These are phyloP conservation scores for Magnusiomyces sp. DNA, from an alignment of 1,139 yeast species.

Conservation along the genomic window DNA sequence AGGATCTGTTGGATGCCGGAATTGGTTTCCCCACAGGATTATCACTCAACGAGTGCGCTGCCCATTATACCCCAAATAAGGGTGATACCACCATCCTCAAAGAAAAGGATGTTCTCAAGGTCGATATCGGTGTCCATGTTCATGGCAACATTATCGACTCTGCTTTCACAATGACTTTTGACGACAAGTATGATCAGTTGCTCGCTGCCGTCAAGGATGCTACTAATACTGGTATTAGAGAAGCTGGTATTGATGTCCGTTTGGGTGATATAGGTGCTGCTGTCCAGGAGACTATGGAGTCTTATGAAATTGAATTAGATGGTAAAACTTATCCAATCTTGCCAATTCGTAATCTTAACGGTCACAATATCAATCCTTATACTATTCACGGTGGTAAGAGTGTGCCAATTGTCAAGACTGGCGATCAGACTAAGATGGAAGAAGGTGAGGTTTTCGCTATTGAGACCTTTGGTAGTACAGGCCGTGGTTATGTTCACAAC, in stretches of 20 bases:
- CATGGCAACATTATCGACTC: constrained; percentile 94
- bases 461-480: constrained; percentile 96
- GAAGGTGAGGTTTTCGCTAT: constrained; percentile 98
- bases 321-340: constrained; percentile 82
- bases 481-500: constrained; percentile 77
- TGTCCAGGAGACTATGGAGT: constrained; percentile 94
- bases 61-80: constrained; percentile 95
- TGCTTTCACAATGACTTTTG: constrained; percentile 85
- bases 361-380: constrained; percentile 82
- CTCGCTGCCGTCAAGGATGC: constrained; percentile 84
- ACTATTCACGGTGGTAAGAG: constrained; percentile 90
- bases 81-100: constrained; percentile 77
- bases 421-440: constrained; percentile 94
- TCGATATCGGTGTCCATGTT: constrained; percentile 94
- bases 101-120: constrained; percentile 91
- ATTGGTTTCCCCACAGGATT: constrained; percentile 97
- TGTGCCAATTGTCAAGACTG: constrained; percentile 91
- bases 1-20: constrained; percentile 61
- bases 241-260: constrained; percentile 94
- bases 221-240: constrained; percentile 85
- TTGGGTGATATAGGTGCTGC: constrained; percentile 93
- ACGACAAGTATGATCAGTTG: constrained; percentile 68
- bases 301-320: constrained; percentile 82
- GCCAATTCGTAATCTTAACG: constrained; percentile 85
- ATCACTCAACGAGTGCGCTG: constrained; percentile 88